Conservation (phyloP, 2,329 filamentous ascomycete species). For the Westerdykella ornata region DNA sequence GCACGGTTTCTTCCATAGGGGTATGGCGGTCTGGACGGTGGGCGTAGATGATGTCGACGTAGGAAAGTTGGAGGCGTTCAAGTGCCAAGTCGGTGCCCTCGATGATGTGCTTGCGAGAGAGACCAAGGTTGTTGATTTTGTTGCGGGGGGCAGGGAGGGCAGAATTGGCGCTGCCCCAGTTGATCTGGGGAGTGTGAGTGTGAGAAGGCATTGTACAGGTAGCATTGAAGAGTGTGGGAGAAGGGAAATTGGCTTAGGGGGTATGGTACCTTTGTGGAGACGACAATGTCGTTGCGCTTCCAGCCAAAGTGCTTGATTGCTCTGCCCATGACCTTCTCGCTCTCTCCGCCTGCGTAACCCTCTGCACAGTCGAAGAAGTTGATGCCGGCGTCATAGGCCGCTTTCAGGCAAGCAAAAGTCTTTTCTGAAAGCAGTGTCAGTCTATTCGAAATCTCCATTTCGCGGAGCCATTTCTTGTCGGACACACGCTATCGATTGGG, state of each 20-base stretch:
- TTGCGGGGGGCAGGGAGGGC: conserved; percentile 42
- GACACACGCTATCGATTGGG: too few species aligned
- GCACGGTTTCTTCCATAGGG: conserved; percentile 64
- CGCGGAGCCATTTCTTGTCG: too few species aligned
- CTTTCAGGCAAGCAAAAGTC: conserved; percentile 50
- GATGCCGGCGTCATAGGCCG: conserved; percentile 52
- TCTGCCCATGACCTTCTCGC: conserved; percentile 50
- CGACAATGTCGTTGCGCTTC: conserved; percentile 52
- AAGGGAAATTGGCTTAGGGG: background rate
- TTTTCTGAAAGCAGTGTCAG: conserved; percentile 37
- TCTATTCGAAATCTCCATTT: too few species aligned
- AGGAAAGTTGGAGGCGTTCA: conserved; percentile 51
- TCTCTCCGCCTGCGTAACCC: conserved; percentile 48
- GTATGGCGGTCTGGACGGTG: conserved; percentile 62
- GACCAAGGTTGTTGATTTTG: conserved; percentile 59
- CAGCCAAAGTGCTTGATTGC: conserved; percentile 53
- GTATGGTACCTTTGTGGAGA: conserved; percentile 50
- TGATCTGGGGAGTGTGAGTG: conserved; percentile 43
- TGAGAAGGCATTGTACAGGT: background rate
- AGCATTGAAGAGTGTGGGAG: background rate
- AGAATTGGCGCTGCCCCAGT: conserved; percentile 56
- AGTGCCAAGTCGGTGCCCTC: conserved; percentile 58
- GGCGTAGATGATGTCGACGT: conserved; percentile 63
- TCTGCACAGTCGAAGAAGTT: conserved; percentile 58
- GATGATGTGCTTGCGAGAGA: conserved; percentile 63